Evolutionary conservation across 345 rosid species (phyloP).

Genomic region (Hibiscus trionum): DNA sequence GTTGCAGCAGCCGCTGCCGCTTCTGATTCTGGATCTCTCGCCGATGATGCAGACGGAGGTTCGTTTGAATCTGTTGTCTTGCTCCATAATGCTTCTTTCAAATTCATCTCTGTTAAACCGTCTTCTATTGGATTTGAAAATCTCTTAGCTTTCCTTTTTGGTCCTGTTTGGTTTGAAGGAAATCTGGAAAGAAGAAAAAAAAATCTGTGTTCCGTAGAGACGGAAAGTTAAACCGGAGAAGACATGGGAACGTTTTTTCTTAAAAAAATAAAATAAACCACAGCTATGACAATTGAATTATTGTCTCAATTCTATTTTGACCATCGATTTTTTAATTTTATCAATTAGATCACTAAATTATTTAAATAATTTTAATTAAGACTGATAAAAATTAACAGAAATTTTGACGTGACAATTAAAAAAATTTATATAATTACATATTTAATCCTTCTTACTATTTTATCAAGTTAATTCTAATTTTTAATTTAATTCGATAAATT

Average conservation of each 20-base stretch:
- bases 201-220: neutral
- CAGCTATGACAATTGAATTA: no score
- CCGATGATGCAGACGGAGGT: neutral
- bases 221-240: neutral
- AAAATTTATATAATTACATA: no score
- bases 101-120: constrained; percentile 28
- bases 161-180: neutral
- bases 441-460: no score
- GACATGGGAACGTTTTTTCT: neutral
- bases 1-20: constrained; percentile 29
- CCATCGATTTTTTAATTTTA: no score
- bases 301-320: no score
- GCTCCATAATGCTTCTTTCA: constrained; percentile 58
- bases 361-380: no score
- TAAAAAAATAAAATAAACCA: no score
- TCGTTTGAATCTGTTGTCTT: constrained; percentile 20
- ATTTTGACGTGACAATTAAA: no score
- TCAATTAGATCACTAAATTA: no score
- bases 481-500: no score
- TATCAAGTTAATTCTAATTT: no score
- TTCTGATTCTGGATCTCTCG: constrained; percentile 8
- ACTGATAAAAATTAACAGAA: no score
- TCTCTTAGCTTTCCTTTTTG: neutral
- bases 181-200: neutral
- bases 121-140: neutral